phyloP scores from a whole-genome alignment of 805 yeast species.

The Saturnispora ahearnii region DNA sequence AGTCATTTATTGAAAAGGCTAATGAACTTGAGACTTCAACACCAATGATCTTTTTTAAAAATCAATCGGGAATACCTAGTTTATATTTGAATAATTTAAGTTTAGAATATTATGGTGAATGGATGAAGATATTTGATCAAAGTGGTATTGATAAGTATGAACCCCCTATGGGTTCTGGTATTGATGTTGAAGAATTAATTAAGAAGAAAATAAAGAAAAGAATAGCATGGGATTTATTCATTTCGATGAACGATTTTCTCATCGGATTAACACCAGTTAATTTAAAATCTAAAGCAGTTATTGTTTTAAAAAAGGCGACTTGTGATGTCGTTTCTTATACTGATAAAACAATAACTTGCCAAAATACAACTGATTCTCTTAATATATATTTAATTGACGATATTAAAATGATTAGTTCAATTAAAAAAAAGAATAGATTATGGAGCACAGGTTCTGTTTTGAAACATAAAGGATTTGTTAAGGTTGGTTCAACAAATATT shows the following conservation, averaged over 20 bases:
- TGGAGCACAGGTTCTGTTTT: slow-evolving; percentile 37
- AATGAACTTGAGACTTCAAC: slow-evolving; percentile 4
- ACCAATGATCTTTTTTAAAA: slow-evolving; percentile 12
- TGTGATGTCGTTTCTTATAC: slow-evolving; percentile 35
- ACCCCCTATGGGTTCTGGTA: slow-evolving; percentile 7
- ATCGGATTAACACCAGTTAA: slow-evolving; percentile 59
- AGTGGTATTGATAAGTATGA: slow-evolving; percentile 7
- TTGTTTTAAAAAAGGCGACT: slow-evolving; percentile 47
- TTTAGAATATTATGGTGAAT: slow-evolving; percentile 50
- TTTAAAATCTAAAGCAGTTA: slow-evolving; percentile 41
- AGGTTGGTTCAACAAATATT: slow-evolving; percentile 39
- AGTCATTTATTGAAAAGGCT: slow-evolving; percentile 8
- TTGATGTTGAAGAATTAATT: slow-evolving; percentile 9
- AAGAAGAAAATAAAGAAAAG: background rate
- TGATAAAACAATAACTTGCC: slow-evolving; percentile 17
- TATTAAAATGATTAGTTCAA: slow-evolving; percentile 25
- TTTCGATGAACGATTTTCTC: slow-evolving; percentile 42
- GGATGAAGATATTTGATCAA: slow-evolving; percentile 41
- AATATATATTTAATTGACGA: slow-evolving; percentile 61
- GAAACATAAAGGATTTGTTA: slow-evolving; percentile 41
- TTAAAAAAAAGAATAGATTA: slow-evolving; percentile 13
- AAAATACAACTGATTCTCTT: slow-evolving; percentile 39
- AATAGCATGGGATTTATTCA: slow-evolving; percentile 12
- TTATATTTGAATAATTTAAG: slow-evolving; percentile 39
- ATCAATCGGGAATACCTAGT: slow-evolving; percentile 27